A percentile compares a stretch with the other conserved stretches of the same genome.
Conservation (phyloP, 345 rosid species). For the Sisymbrium altissimum region DNA sequence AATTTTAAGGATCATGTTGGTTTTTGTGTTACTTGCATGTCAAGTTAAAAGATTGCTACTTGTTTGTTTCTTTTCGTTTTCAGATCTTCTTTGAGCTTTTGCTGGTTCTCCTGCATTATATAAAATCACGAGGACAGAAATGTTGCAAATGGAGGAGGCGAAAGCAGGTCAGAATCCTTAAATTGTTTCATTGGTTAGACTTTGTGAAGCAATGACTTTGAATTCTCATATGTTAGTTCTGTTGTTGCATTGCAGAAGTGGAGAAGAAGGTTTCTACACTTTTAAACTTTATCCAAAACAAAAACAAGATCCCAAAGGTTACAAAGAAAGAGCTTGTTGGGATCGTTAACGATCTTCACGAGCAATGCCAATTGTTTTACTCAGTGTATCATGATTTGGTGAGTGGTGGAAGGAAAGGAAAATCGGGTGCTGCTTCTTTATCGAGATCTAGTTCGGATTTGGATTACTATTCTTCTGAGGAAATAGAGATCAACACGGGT, state of each 20-base stretch:
- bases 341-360: slow-evolving; percentile 47
- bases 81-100: background rate
- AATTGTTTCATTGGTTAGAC: background rate
- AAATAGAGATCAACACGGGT: slow-evolving; percentile 30
- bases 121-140: background rate
- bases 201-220: background rate
- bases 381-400: slow-evolving; percentile 31
- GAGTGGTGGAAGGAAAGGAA: slow-evolving; percentile 10
- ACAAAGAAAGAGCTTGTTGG: slow-evolving; percentile 40
- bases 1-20: background rate
- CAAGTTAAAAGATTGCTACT: background rate
- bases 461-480: slow-evolving; percentile 58
- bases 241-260: slow-evolving; percentile 38
- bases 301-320: slow-evolving; percentile 38
- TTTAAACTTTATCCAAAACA: slow-evolving; percentile 43
- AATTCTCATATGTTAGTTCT: background rate
- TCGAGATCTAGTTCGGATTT: slow-evolving; percentile 45
- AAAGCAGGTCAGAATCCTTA: slow-evolving; percentile 42
- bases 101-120: background rate
- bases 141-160: slow-evolving; percentile 35
- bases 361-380: slow-evolving; percentile 47
- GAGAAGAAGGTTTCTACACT: slow-evolving; percentile 45
- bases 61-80: background rate
- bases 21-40: background rate
- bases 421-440: slow-evolving; percentile 7